These are phyloP conservation scores for Blastocystis sp. DNA, from an alignment of 352 stramenopile genomes.

Conservation along the genomic window DNA sequence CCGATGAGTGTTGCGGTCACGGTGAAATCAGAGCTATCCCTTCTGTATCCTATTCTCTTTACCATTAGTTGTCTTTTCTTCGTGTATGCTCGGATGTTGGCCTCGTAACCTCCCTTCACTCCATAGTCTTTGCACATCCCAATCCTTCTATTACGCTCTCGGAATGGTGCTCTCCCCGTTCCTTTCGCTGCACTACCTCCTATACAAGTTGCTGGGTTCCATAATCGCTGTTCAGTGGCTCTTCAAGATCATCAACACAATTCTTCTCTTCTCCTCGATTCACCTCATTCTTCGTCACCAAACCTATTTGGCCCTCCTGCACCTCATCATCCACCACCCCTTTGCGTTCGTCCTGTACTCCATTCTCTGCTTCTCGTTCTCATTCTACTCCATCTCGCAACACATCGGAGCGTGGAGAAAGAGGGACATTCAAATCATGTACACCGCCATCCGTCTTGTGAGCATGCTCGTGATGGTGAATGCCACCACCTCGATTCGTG, in stretches of 20 bases:
- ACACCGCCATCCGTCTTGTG: background rate
- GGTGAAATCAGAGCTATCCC: conserved; percentile 8
- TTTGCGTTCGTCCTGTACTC: conserved; percentile 28
- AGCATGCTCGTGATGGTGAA: conserved; percentile 24
- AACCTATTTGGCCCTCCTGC: background rate
- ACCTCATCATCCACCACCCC: background rate
- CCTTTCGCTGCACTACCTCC: background rate
- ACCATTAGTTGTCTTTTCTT: conserved; percentile 8
- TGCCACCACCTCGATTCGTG: conserved; percentile 31
- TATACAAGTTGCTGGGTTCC: background rate
- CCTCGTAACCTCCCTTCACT: background rate
- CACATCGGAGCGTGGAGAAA: background rate
- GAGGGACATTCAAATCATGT: conserved; percentile 35
- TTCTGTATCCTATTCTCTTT: conserved; percentile 28
- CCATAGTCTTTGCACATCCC: conserved; percentile 5
- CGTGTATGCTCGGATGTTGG: conserved; percentile 41
- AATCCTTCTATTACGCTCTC: conserved; percentile 4
- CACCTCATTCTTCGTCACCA: background rate
- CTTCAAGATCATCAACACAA: background rate
- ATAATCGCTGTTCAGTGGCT: background rate
- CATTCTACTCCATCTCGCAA: conserved; percentile 22
- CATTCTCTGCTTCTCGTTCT: conserved; percentile 17
- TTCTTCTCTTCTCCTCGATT: background rate
- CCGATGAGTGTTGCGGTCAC: background rate
- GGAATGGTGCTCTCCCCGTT: conserved; percentile 7